Conservation (phyloP, 805 yeast genomes). For the Metschnikowia lachancei region DNA sequence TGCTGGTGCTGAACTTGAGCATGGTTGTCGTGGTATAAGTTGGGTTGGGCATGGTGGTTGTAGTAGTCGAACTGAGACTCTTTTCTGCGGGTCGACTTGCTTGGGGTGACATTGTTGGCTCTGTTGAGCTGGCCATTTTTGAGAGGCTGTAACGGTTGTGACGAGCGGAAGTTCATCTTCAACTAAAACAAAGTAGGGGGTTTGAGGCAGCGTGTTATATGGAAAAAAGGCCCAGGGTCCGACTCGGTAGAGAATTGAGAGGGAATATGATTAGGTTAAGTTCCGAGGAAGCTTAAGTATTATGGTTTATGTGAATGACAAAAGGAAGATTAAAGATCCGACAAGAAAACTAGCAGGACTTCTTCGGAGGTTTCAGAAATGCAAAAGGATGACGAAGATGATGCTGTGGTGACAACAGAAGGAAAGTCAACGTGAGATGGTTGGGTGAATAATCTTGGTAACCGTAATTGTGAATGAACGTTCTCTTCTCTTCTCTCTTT, state of each 20-base stretch:
- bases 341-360: not conserved
- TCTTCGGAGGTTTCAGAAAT: not conserved
- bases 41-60: conserved; percentile 17
- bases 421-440: not conserved
- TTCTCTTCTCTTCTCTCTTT: not conserved
- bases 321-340: not conserved
- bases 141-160: conserved; percentile 54
- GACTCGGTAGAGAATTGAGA: no score
- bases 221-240: no score
- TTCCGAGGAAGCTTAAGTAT: not conserved
- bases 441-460: not conserved
- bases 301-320: not conserved
- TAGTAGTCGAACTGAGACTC: conserved; percentile 25
- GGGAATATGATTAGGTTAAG: not conserved
- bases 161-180: conserved; percentile 19
- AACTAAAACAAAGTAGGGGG: not conserved
- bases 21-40: conserved; percentile 14
- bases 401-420: not conserved
- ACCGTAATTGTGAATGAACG: not conserved
- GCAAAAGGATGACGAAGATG: not conserved
- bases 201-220: no score
- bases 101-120: conserved; percentile 40
- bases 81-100: conserved; percentile 28
- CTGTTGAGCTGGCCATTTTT: conserved; percentile 53
- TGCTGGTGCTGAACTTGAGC: conserved; percentile 24